Evolutionary conservation across 1,284 basidiomycete genomes (phyloP), one percentile per base, ranked within the genome.

Genomic region (Schizophyllum amplum): DNA sequence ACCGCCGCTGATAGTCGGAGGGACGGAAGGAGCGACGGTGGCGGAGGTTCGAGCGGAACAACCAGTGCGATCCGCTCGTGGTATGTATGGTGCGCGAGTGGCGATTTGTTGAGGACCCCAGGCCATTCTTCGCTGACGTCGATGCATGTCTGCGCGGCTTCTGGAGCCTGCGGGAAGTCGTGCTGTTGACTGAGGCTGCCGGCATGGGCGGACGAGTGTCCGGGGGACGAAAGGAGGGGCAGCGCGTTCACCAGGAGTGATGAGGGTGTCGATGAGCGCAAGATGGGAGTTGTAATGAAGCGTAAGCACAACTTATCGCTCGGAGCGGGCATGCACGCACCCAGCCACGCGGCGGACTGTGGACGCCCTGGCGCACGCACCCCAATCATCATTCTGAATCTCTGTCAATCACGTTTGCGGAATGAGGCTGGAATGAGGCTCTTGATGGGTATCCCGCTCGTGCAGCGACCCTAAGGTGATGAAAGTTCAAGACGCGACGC

Each of bases 41-140:
- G 62, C 86, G 84, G 55, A 87, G 80, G 68, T 86, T 88, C 60
- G 80, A 83, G 63, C 84, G 78, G 67, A 87, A 86, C 55, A 87
- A 74, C 85, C 85, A 88, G 62, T 88, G 85, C 33, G 33, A 42
- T 9, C 33, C 33, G 33, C 33, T 42, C n/a, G n/a, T n/a, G 7
- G 33, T 54, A 76, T 56, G 33, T 17, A 42, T 17, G n/a, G n/a
- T n/a, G 33, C 33, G 33, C 33, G 33, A 42, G 33, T 42, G 33
- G 11, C 33, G 33, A 17, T 42, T 42, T 42, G 33, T n/a, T n/a
- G n/a, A n/a, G n/a, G n/a, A n/a, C n/a, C n/a, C n/a, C n/a, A n/a
- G n/a, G n/a, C 33, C 33, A 17, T 42, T 42, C 33, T 17, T 42
- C 17, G 33, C 17, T 42, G 33, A 42, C 33, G 33, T 42, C 33